Percentiles rank a stretch among this genome's conserved stretches.
These are phyloP conservation scores for Dactylellina haptotyla DNA, from an alignment of 2,329 filamentous ascomycete genomes.

Conservation along the genomic window DNA sequence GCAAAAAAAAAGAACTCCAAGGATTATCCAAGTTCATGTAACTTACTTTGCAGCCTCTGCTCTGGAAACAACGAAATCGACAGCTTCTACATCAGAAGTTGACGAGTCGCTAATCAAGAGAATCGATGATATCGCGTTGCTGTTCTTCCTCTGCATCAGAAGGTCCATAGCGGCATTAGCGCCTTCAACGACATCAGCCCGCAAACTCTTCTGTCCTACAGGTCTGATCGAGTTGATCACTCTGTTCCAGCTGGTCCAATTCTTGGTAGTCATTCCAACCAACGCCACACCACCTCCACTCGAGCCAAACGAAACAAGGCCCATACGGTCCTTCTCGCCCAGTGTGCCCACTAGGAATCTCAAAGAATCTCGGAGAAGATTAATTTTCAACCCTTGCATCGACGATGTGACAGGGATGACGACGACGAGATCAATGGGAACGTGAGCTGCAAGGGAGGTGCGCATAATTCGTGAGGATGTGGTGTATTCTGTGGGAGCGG, in stretches of 20 bases:
- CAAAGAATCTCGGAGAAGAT: slow-evolving; percentile 87
- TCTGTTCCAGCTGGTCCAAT: slow-evolving; percentile 90
- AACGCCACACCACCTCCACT: slow-evolving; percentile 91
- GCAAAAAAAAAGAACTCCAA: slow-evolving; percentile 39
- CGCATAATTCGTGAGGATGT: slow-evolving; percentile 67
- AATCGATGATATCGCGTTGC: slow-evolving; percentile 93
- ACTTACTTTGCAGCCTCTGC: slow-evolving; percentile 95
- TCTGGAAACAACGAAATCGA: slow-evolving; percentile 95
- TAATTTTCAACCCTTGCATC: slow-evolving; percentile 99
- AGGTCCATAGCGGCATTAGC: slow-evolving; percentile 98
- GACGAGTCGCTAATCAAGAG: slow-evolving; percentile 97
- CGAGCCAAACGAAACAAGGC: slow-evolving; percentile 94
- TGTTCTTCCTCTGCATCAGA: slow-evolving; percentile 95
- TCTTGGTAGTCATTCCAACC: slow-evolving; percentile 97
- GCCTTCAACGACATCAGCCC: slow-evolving; percentile 95
- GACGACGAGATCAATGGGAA: slow-evolving; percentile 93
- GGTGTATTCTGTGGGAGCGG: slow-evolving; percentile 91
- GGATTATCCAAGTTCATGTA: slow-evolving; percentile 54
- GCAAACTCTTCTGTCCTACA: slow-evolving; percentile 93
- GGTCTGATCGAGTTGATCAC: slow-evolving; percentile 88
- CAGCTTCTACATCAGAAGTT: slow-evolving; percentile 90
- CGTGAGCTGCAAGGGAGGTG: slow-evolving; percentile 70
- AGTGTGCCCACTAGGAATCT: slow-evolving; percentile 90
- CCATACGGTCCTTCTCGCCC: slow-evolving; percentile 94
- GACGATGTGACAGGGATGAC: slow-evolving; percentile 97